phyloP scores from a whole-genome alignment of 192 early-diverging fungal species.

The Entomortierella lignicola region DNA sequence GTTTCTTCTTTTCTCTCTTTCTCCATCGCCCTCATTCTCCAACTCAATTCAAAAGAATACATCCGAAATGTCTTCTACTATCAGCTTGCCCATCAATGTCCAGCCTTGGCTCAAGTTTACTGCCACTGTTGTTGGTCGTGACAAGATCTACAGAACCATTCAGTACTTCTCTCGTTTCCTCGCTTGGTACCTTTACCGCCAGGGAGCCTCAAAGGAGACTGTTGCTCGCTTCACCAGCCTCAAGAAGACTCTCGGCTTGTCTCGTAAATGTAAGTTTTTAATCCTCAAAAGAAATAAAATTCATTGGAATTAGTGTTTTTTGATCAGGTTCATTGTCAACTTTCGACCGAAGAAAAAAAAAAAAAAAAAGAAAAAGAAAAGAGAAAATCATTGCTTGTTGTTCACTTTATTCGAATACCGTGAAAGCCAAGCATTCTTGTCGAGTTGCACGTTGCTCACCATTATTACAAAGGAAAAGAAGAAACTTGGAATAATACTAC shows the following conservation, averaged over 20 bases:
- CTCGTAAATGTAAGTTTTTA: slow-evolving; percentile 70
- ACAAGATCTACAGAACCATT: slow-evolving; percentile 81
- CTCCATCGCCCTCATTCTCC: background rate
- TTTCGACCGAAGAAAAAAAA: background rate
- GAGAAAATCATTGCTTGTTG: background rate
- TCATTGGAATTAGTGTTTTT: no score
- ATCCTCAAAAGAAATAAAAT: no score
- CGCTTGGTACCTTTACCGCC: slow-evolving; percentile 69
- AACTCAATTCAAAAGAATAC: background rate
- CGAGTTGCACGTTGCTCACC: background rate
- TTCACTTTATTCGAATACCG: slow-evolving; percentile 22
- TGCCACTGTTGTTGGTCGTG: slow-evolving; percentile 75
- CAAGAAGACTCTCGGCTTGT: slow-evolving; percentile 67
- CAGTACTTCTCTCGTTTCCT: slow-evolving; percentile 91
- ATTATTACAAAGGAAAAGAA: background rate
- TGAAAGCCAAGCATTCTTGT: background rate
- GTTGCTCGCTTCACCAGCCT: slow-evolving; percentile 70
- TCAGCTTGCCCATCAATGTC: slow-evolving; percentile 30
- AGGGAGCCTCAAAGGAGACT: slow-evolving; percentile 67
- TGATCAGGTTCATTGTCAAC: background rate
- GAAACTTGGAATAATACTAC: background rate
- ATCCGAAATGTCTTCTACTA: slow-evolving; percentile 13
- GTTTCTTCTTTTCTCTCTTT: background rate
- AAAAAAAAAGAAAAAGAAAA: background rate
- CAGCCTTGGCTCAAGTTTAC: slow-evolving; percentile 65